These are phyloP conservation scores for Mucor mucedo DNA, from an alignment of 371 early-diverging fungal genomes.

Conservation along the genomic window DNA sequence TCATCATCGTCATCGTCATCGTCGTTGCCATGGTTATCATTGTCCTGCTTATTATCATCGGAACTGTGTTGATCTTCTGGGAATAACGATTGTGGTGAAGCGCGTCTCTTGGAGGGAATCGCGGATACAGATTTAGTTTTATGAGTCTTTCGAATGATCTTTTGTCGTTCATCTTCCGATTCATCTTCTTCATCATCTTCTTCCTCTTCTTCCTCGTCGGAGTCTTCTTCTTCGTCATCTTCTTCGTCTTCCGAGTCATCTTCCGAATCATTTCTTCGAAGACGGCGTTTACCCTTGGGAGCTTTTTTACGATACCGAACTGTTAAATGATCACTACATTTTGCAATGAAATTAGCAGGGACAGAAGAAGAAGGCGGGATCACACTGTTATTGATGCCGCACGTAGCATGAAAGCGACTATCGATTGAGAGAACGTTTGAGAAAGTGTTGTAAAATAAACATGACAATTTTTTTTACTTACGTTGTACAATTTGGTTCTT, in stretches of 20 bases:
- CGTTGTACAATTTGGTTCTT: slow-evolving; percentile 37
- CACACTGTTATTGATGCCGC: slow-evolving; percentile 34
- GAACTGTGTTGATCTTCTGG: slow-evolving; percentile 12
- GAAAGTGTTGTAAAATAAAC: neutral
- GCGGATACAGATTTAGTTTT: neutral
- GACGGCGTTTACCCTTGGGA: slow-evolving; percentile 14
- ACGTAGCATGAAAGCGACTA: slow-evolving; percentile 42
- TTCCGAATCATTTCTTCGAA: slow-evolving; percentile 7
- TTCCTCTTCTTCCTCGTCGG: slow-evolving; percentile 17
- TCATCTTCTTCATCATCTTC: slow-evolving; percentile 25
- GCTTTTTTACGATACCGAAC: slow-evolving; percentile 5
- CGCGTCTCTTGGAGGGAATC: slow-evolving; percentile 12
- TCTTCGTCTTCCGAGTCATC: slow-evolving; percentile 20
- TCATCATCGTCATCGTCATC: too few species aligned
- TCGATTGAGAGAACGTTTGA: neutral
- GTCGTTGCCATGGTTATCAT: too few species aligned
- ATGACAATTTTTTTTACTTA: slow-evolving; percentile 18
- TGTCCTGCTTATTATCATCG: neutral
- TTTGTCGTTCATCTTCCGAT: slow-evolving; percentile 4
- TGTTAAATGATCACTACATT: slow-evolving; percentile 24
- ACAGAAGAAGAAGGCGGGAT: slow-evolving; percentile 25
- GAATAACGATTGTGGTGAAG: slow-evolving; percentile 9
- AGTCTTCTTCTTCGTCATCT: slow-evolving; percentile 21
- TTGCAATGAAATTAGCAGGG: slow-evolving; percentile 12
- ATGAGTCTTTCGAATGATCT: neutral